Base-by-base conservation (phyloP, 192 early-diverging fungal species). In the Backusella circina region DNA sequence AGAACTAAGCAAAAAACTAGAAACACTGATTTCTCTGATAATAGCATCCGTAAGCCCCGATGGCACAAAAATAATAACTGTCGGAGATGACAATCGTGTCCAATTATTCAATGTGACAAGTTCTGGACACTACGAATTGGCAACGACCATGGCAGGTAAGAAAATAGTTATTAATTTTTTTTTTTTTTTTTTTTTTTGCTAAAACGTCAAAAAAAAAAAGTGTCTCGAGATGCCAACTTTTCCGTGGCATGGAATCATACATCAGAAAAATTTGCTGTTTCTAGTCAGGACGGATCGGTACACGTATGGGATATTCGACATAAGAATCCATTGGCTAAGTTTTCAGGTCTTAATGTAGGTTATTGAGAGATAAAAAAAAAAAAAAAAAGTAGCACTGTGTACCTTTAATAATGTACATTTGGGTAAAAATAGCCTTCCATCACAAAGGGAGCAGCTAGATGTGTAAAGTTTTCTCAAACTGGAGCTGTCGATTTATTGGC, bases 181-280 rank as follows among this genome's bases (percentile, higher is more conserved):
- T 66, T n/a, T 70, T 72, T 80, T 39, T 28, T 37, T 66, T n/a
- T 72, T 65, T 70, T 57, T 36, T 61, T 64, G 10, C 18, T 41
- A 38, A 51, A 77, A 39, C 36, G 13, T 26, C 36, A 75, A 31
- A 64, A 3, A 15, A 2, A 12, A 0, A n/a, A 41, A 85, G 95
- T 90, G 0, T 87, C 90, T 10, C 90, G 85, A 44, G 95, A 97
- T 71, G 94, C 97, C 0, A 92, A 93, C 9, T 99, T 98, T 75
- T 96, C 94, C 7, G 97, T 96, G 80, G 90, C 96, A 32, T 99
- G 96, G 95, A 98, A 93, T 80, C 95, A 96, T 71, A 85, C 90
- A 16, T 95, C 94, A 1, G 93, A 96, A 73, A 94, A 91, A 77
- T 99, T 99, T 87, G 97, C 97, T 0, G 96, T 99, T 1, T 96